These are phyloP conservation scores for Knufia fluminis DNA, from an alignment of 2,329 filamentous ascomycete genomes.

Conservation along the genomic window DNA sequence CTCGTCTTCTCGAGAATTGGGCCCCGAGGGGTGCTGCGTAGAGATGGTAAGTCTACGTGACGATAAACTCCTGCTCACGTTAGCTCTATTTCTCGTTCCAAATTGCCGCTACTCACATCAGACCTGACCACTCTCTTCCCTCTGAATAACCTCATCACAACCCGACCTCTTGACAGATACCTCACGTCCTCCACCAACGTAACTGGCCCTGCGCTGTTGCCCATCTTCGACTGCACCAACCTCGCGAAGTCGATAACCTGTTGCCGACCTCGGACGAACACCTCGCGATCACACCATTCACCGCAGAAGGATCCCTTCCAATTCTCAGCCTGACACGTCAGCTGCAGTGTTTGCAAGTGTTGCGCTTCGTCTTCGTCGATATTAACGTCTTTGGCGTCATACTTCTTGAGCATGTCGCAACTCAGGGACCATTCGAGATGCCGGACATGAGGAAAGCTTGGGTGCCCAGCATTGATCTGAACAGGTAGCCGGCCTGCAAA, in stretches of 20 bases:
- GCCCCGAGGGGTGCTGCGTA: too few species aligned
- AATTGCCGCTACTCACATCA: conserved; percentile 1
- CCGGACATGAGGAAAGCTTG: conserved; percentile 12
- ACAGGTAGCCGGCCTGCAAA: conserved; percentile 19
- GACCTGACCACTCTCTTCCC: not conserved
- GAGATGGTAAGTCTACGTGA: not conserved
- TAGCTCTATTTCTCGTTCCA: not conserved
- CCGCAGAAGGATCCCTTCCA: conserved; percentile 20
- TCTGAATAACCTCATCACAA: conserved; percentile 14
- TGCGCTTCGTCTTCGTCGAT: conserved; percentile 9
- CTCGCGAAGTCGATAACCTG: conserved; percentile 17
- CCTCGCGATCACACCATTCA: conserved; percentile 19
- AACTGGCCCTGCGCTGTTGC: conserved; percentile 1
- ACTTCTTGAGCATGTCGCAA: conserved; percentile 19
- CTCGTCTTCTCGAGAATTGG: not conserved
- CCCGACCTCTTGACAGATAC: conserved; percentile 16
- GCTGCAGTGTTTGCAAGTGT: conserved; percentile 14
- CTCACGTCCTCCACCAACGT: conserved; percentile 16
- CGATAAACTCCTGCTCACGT: not conserved
- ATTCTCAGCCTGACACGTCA: conserved; percentile 18
- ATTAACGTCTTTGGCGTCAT: conserved; percentile 13
- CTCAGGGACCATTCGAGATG: conserved; percentile 20
- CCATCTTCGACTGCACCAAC: conserved; percentile 16
- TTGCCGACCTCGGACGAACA: conserved; percentile 15
- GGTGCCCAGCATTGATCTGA: conserved; percentile 12